Evolutionary conservation across 352 stramenopile genomes (phyloP).

Genomic region (Globisporangium rhizosaccharum): DNA sequence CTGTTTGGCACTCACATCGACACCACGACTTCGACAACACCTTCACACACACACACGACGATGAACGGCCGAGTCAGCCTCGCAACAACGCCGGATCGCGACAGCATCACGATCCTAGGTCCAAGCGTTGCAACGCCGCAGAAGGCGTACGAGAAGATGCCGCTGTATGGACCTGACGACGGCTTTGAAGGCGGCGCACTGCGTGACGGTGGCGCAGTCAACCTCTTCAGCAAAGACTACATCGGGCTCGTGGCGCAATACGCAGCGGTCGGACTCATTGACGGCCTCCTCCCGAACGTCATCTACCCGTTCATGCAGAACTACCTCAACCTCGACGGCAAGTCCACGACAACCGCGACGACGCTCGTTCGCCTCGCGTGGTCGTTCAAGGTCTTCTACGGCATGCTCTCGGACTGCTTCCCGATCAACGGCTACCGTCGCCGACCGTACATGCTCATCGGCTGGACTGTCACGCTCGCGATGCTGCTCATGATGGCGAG

Average conservation of each 20-base stretch:
- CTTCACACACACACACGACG: too few relatives aligned
- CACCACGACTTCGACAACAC: too few relatives aligned
- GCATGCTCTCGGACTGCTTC: conserved; percentile 47
- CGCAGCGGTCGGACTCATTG: conserved; percentile 16
- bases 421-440: conserved; percentile 44
- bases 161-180: conserved; percentile 11
- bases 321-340: conserved; percentile 32
- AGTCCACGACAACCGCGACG: conserved; percentile 28
- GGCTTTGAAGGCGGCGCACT: conserved; percentile 30
- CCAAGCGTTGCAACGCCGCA: background rate
- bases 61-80: background rate
- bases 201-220: conserved; percentile 29
- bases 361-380: conserved; percentile 36
- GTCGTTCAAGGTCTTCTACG: conserved; percentile 54
- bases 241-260: conserved; percentile 18
- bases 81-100: conserved; percentile 9
- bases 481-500: conserved; percentile 44
- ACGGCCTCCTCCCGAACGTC: conserved; percentile 10
- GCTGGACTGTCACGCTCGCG: conserved; percentile 32
- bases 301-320: conserved; percentile 25
- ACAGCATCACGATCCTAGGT: conserved; percentile 17
- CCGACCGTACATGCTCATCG: conserved; percentile 50
- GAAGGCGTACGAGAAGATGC: conserved; percentile 13
- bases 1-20: too few relatives aligned
- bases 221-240: conserved; percentile 15